These are phyloP conservation scores for Phytopythium litorale DNA, from an alignment of 352 stramenopile genomes.

Conservation along the genomic window DNA sequence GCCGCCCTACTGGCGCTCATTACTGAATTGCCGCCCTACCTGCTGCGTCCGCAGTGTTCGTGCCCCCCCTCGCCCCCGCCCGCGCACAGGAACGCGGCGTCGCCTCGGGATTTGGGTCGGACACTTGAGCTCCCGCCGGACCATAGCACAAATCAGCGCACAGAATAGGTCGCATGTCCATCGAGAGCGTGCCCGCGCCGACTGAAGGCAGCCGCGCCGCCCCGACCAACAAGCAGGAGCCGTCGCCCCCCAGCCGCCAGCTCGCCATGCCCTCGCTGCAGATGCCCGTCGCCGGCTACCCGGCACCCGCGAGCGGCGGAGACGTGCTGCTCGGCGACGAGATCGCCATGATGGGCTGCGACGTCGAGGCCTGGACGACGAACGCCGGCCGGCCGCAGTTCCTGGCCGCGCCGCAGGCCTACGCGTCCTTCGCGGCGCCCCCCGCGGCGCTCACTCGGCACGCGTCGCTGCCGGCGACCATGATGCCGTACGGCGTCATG, in stretches of 20 bases:
- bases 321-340: slow-evolving; percentile 64
- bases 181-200: slow-evolving; percentile 27
- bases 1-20: slow-evolving; percentile 3
- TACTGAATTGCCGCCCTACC: slow-evolving; percentile 6
- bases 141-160: not conserved
- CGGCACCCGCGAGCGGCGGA: slow-evolving; percentile 3
- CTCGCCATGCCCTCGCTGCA: slow-evolving; percentile 19
- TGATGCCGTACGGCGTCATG: slow-evolving; percentile 34
- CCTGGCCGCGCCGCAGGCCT: slow-evolving; percentile 19
- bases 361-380: slow-evolving; percentile 50
- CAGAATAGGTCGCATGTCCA: slow-evolving; percentile 28
- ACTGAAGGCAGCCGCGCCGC: slow-evolving; percentile 9
- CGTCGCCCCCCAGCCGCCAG: slow-evolving; percentile 6
- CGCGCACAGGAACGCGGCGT: slow-evolving; percentile 8
- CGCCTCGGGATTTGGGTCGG: not conserved
- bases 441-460: slow-evolving; percentile 65
- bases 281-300: slow-evolving; percentile 16
- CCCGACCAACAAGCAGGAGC: not conserved
- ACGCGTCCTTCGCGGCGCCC: slow-evolving; percentile 30
- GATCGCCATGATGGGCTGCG: slow-evolving; percentile 64
- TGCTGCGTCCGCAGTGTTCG: not conserved
- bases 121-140: not conserved
- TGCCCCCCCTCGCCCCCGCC: not conserved
- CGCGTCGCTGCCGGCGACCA: slow-evolving; percentile 53
- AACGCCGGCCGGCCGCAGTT: slow-evolving; percentile 32